These are phyloP conservation scores for Alnus glutinosa DNA, from an alignment of 306 rosid genomes.

Conservation along the genomic window DNA sequence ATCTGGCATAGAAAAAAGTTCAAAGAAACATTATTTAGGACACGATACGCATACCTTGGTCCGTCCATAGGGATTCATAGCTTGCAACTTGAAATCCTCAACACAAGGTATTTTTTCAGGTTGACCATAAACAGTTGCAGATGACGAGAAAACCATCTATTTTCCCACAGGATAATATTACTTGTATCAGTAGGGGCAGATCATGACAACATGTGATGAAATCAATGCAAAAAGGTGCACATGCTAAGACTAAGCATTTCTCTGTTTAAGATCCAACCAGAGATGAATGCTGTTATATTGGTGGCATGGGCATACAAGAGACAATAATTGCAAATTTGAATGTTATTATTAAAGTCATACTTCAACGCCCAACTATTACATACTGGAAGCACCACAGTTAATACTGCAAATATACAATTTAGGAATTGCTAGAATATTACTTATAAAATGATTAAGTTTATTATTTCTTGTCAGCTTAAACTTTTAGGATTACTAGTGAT, in stretches of 20 bases:
- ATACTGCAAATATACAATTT: too few relatives aligned
- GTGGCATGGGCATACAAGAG: too few relatives aligned
- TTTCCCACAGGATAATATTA: constrained; percentile 19
- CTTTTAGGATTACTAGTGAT: too few relatives aligned
- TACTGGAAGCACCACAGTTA: too few relatives aligned
- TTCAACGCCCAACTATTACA: too few relatives aligned
- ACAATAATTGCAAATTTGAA: too few relatives aligned
- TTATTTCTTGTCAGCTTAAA: too few relatives aligned
- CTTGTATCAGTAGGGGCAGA: constrained; percentile 16
- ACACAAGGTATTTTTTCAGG: constrained; percentile 83
- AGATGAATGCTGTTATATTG: background rate
- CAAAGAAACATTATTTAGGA: background rate
- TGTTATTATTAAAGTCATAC: too few relatives aligned
- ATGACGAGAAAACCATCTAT: constrained; percentile 93
- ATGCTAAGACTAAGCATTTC: background rate
- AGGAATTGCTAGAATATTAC: too few relatives aligned
- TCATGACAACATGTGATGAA: background rate
- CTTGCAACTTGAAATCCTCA: constrained; percentile 69
- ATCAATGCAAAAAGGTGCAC: background rate
- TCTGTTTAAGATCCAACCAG: background rate
- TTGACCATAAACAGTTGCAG: constrained; percentile 93
- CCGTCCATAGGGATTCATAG: constrained; percentile 91
- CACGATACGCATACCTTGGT: constrained; percentile 56
- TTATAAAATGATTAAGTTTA: too few relatives aligned
- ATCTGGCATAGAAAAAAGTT: background rate